A percentile compares a stretch with the other conserved stretches of the same genome.
Conservation (phyloP, 208 protist species). For the Vickermania spadyakhi region DNA sequence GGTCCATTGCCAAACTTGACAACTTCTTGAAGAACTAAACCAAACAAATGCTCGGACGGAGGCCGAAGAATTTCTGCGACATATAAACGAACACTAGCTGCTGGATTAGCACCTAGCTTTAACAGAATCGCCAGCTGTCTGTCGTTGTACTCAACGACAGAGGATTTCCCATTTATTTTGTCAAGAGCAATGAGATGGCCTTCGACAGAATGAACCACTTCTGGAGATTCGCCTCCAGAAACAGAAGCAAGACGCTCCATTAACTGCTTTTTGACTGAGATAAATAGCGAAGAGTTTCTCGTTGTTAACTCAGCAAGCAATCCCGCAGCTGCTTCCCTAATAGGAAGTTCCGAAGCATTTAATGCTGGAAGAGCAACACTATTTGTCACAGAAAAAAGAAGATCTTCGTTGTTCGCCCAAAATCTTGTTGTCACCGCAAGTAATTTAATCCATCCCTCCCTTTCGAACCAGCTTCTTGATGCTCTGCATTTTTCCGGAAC, state of each 20-base stretch:
- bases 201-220: not conserved
- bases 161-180: not conserved
- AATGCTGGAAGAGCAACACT: constrained; percentile 33
- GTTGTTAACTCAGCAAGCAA: not conserved
- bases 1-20: not conserved
- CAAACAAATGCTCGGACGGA: constrained; percentile 32
- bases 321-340: constrained; percentile 42
- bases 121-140: constrained; percentile 15
- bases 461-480: constrained; percentile 16
- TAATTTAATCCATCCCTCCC: constrained; percentile 11
- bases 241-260: not conserved
- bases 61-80: constrained; percentile 54
- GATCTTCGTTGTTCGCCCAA: not conserved
- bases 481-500: constrained; percentile 8
- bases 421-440: not conserved
- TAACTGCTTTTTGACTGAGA: constrained; percentile 4
- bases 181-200: constrained; percentile 10
- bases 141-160: not conserved
- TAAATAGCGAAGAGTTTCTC: constrained; percentile 8
- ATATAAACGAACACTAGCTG: constrained; percentile 64
- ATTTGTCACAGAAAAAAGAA: not conserved
- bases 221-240: not conserved
- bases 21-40: constrained; percentile 14
- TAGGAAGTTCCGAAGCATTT: constrained; percentile 38
- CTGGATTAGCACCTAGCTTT: constrained; percentile 37